phyloP scores from a whole-genome alignment of 345 rosid genomes.

The Rubroshorea leprosula region DNA sequence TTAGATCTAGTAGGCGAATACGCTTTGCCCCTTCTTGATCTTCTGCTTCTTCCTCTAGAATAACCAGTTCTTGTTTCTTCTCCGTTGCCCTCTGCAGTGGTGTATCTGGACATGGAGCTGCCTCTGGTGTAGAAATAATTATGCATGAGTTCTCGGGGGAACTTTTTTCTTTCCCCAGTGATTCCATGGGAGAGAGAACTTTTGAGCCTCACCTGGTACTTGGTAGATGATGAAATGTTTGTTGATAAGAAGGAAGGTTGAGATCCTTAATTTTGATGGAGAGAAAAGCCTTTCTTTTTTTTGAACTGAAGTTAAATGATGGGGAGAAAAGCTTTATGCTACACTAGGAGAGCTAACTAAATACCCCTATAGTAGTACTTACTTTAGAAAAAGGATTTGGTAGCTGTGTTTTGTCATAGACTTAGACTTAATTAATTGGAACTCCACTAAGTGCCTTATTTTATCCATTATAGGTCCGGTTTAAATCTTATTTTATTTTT shows the following conservation, averaged over 20 bases:
- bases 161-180: slow-evolving; percentile 23
- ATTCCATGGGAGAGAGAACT: slow-evolving; percentile 44
- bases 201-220: background rate
- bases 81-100: slow-evolving; percentile 11
- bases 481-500: background rate
- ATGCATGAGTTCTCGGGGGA: slow-evolving; percentile 24
- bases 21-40: slow-evolving; percentile 17
- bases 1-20: slow-evolving; percentile 32
- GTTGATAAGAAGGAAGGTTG: slow-evolving; percentile 6
- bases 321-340: slow-evolving; percentile 27
- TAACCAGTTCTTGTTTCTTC: slow-evolving; percentile 12
- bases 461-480: slow-evolving; percentile 6
- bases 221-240: slow-evolving; percentile 14
- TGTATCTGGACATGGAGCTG: background rate
- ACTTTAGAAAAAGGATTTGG: slow-evolving; percentile 21
- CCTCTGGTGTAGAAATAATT: slow-evolving; percentile 23
- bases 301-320: too few relatives aligned
- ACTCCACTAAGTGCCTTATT: slow-evolving; percentile 13
- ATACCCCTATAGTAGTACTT: slow-evolving; percentile 10
- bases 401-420: slow-evolving; percentile 20
- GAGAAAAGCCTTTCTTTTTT: too few relatives aligned
- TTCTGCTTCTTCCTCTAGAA: slow-evolving; percentile 15
- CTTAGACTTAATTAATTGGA: slow-evolving; percentile 14
- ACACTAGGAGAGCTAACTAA: slow-evolving; percentile 22
- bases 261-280: slow-evolving; percentile 15